Evolutionary conservation across 768 basidiomycete species (phyloP).

Genomic region (Hygrophorus russula): DNA sequence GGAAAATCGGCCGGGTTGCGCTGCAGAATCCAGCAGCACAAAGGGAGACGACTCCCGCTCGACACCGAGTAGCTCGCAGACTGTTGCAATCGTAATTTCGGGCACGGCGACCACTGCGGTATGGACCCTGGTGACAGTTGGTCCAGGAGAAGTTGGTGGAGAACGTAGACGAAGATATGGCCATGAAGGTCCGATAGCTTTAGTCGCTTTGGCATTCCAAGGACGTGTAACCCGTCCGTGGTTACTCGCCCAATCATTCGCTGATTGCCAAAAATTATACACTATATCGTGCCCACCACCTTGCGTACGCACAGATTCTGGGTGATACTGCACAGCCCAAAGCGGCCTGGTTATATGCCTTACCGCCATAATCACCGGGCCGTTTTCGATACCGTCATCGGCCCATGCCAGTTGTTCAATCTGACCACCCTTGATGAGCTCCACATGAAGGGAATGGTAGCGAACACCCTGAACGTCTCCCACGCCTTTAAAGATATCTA

Average conservation of each 20-base stretch:
- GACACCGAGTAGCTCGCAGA: constrained; percentile 58
- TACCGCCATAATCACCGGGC: constrained; percentile 63
- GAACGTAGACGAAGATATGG: constrained; percentile 29
- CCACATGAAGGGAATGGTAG: constrained; percentile 70
- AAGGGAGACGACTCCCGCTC: constrained; percentile 49
- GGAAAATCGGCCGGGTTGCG: constrained; percentile 62
- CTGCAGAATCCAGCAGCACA: constrained; percentile 65
- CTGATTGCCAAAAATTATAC: constrained; percentile 64
- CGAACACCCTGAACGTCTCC: constrained; percentile 50
- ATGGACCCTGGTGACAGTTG: constrained; percentile 13
- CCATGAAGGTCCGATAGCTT: constrained; percentile 44
- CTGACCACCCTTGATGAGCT: constrained; percentile 30
- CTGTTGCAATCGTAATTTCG: constrained; percentile 25
- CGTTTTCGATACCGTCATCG: constrained; percentile 55
- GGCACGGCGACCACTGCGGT: constrained; percentile 32
- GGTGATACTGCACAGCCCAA: constrained; percentile 88
- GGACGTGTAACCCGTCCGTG: constrained; percentile 24
- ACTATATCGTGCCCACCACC: constrained; percentile 60
- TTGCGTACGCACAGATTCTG: constrained; percentile 68
- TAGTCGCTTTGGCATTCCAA: constrained; percentile 28
- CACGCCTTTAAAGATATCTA: constrained; percentile 51
- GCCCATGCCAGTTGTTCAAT: constrained; percentile 66
- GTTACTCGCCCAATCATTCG: constrained; percentile 41
- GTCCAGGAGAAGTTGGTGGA: constrained; percentile 14
- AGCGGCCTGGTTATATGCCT: constrained; percentile 57